These are phyloP conservation scores for Ceratobasidium sp. DNA, from an alignment of 1,284 basidiomycete species.

Conservation along the genomic window DNA sequence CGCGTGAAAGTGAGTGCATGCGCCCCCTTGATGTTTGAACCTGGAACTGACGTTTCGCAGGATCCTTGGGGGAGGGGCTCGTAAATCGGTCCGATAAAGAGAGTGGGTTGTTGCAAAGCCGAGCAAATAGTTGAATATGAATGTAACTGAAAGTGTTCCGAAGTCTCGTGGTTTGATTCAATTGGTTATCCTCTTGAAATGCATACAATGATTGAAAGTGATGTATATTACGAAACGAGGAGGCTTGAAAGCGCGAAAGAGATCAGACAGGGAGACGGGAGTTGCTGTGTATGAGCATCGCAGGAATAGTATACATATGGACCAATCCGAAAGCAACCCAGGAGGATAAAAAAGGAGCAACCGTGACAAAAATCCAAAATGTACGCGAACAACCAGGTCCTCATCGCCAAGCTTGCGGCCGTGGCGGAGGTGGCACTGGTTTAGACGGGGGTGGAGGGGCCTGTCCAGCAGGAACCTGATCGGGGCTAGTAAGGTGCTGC, in stretches of 20 bases:
- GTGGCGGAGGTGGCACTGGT: background rate
- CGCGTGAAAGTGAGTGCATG: constrained; percentile 25
- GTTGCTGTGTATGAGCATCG: constrained; percentile 20
- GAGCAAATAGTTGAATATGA: constrained; percentile 2
- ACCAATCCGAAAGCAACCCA: background rate
- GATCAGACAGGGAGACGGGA: background rate
- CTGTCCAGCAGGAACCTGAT: constrained; percentile 18
- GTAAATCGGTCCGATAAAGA: background rate
- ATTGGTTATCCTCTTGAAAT: background rate
- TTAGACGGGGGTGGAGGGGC: constrained; percentile 10
- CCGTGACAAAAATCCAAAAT: background rate
- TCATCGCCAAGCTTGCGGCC: constrained; percentile 34
- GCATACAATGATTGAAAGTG: constrained; percentile 1
- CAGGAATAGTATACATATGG: constrained; percentile 27
- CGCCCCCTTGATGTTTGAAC: background rate
- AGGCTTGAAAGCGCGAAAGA: constrained; percentile 13
- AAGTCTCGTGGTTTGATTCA: background rate
- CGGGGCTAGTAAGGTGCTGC: too few species aligned
- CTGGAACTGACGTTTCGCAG: background rate
- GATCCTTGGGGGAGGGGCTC: background rate
- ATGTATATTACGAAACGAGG: constrained; percentile 13
- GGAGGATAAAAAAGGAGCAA: background rate
- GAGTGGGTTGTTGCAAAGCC: background rate
- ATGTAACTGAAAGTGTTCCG: background rate
- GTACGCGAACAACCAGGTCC: background rate